These are phyloP conservation scores for Metarhizium brunneum DNA, from an alignment of 2,329 filamentous ascomycete genomes.

Conservation along the genomic window DNA sequence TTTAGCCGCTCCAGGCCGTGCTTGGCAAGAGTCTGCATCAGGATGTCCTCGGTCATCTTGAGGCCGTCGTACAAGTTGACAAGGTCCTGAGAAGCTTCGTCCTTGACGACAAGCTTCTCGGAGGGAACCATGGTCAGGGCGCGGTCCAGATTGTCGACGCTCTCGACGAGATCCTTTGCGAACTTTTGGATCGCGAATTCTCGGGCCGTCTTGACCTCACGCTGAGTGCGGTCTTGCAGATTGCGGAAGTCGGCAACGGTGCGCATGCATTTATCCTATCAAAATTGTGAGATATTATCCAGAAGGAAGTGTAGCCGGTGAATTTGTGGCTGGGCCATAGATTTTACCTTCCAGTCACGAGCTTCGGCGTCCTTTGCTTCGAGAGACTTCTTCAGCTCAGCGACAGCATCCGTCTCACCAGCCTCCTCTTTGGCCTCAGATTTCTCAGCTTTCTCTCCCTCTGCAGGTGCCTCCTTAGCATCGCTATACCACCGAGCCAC, in stretches of 20 bases:
- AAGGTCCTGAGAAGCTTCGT: conserved; percentile 59
- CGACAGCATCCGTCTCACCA: conserved; percentile 26
- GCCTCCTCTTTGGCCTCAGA: conserved; percentile 18
- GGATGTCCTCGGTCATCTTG: conserved; percentile 87
- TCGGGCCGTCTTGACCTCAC: conserved; percentile 77
- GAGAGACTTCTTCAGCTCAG: conserved; percentile 40
- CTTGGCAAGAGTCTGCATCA: conserved; percentile 83
- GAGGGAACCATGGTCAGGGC: conserved; percentile 71
- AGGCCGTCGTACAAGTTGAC: conserved; percentile 76
- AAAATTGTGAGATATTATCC: neutral
- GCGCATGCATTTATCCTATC: conserved; percentile 87
- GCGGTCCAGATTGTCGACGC: conserved; percentile 93
- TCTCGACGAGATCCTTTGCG: conserved; percentile 89
- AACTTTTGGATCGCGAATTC: conserved; percentile 96
- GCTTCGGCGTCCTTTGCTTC: conserved; percentile 43
- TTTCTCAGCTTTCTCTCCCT: conserved; percentile 16
- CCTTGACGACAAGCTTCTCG: conserved; percentile 55
- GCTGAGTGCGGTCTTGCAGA: conserved; percentile 86
- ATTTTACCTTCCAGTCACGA: conserved; percentile 71
- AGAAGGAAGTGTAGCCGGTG: neutral
- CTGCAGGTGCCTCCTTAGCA: conserved; percentile 25
- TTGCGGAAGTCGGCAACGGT: conserved; percentile 96
- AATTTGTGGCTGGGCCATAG: conserved; percentile 11
- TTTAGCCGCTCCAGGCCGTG: conserved; percentile 88
- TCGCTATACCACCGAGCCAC: conserved; percentile 41